Conservation (phyloP, 2,329 filamentous ascomycete species). For the Lomentospora prolificans region DNA sequence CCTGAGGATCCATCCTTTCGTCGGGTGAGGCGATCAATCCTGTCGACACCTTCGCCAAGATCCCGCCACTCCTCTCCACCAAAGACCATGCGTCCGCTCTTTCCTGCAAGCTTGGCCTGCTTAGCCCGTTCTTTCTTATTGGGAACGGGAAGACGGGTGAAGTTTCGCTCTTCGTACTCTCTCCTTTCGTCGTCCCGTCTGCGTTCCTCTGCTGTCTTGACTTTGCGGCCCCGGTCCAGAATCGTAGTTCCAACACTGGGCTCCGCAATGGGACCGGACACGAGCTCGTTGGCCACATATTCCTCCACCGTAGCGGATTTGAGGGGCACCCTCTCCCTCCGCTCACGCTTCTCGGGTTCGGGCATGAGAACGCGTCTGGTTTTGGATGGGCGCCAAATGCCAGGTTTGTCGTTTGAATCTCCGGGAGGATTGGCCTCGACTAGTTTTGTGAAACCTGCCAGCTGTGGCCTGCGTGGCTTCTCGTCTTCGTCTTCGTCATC, state of each 20-base stretch:
- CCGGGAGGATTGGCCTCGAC: conserved; percentile 13
- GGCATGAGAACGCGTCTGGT: conserved; percentile 84
- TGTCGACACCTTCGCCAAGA: conserved; percentile 73
- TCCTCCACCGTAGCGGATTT: conserved; percentile 86
- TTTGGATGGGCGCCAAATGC: conserved; percentile 80
- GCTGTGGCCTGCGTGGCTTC: conserved; percentile 13
- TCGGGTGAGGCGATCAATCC: conserved; percentile 75
- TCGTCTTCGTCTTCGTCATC: conserved; percentile 21
- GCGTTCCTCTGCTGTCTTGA: conserved; percentile 68
- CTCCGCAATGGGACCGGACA: conserved; percentile 68
- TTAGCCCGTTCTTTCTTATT: conserved; percentile 78
- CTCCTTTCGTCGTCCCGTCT: conserved; percentile 68
- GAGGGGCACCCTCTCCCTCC: conserved; percentile 49
- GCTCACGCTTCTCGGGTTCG: conserved; percentile 50
- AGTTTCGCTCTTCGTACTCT: conserved; percentile 88
- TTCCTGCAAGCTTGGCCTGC: conserved; percentile 34
- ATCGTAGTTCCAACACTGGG: conserved; percentile 92
- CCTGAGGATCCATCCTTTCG: conserved; percentile 50
- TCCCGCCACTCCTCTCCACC: conserved; percentile 92
- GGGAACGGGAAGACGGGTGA: conserved; percentile 73
- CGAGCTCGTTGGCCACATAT: conserved; percentile 79
- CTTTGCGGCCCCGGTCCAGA: conserved; percentile 63
- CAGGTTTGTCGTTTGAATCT: conserved; percentile 31
- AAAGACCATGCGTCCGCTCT: conserved; percentile 52
- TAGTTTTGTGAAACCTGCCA: neutral